A percentile compares a stretch with the other conserved stretches of the same genome.
phyloP scores from a whole-genome alignment of 305 asterid genomes.

The Solanum hybrid region DNA sequence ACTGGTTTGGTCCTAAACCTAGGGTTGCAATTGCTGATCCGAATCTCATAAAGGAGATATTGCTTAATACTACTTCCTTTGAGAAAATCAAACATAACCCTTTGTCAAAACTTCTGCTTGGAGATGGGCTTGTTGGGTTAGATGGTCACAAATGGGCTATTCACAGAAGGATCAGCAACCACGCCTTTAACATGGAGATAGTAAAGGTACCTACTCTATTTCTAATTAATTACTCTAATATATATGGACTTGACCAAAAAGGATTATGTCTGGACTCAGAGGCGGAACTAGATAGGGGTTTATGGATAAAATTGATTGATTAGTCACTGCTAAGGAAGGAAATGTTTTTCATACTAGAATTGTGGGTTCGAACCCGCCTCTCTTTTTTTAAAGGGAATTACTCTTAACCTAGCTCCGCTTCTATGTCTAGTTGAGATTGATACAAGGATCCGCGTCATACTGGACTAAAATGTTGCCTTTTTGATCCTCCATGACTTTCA shows the following conservation, averaged over 20 bases:
- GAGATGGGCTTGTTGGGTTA: constrained; percentile 19
- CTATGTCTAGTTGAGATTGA: not conserved
- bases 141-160: not conserved
- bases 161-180: constrained; percentile 28
- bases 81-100: constrained; percentile 25
- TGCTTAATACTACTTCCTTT: constrained; percentile 19
- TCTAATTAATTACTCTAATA: not conserved
- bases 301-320: not conserved
- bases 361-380: not conserved
- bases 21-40: constrained; percentile 55
- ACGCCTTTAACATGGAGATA: constrained; percentile 37
- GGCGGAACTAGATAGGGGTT: not conserved
- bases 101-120: constrained; percentile 7
- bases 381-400: not conserved
- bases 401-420: not conserved
- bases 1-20: constrained; percentile 13
- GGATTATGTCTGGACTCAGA: not conserved
- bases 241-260: not conserved
- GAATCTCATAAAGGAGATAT: constrained; percentile 37
- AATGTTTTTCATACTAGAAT: not conserved
- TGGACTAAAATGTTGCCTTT: not conserved
- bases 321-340: not conserved
- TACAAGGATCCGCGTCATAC: not conserved
- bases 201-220: constrained; percentile 22
- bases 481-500: not conserved